Evolutionary conservation across 2,329 filamentous ascomycete genomes (phyloP).

Genomic region (Trichoderma gracile): DNA sequence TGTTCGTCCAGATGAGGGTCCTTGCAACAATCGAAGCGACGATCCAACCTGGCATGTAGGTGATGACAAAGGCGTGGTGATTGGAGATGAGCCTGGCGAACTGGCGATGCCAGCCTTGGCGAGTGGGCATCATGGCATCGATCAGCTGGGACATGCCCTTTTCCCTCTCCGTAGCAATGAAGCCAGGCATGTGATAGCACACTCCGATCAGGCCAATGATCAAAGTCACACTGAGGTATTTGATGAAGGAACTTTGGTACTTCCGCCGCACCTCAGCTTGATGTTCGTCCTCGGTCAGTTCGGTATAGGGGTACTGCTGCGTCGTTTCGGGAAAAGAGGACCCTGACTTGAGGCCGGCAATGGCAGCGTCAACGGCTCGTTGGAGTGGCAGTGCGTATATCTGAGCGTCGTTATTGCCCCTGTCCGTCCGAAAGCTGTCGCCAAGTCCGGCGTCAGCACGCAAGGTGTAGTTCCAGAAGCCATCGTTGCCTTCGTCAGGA

Average conservation of each 20-base stretch:
- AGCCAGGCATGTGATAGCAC: constrained; percentile 69
- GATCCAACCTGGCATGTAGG: constrained; percentile 54
- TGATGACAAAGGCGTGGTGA: constrained; percentile 66
- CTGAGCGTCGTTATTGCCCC: constrained; percentile 61
- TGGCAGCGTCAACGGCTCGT: constrained; percentile 65
- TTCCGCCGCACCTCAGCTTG: constrained; percentile 58
- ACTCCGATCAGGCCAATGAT: constrained; percentile 65
- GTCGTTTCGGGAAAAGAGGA: constrained; percentile 36
- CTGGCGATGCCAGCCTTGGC: constrained; percentile 51
- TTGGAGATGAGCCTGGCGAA: constrained; percentile 53
- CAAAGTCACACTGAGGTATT: constrained; percentile 66
- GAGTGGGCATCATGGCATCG: constrained; percentile 71
- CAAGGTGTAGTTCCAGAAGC: constrained; percentile 71
- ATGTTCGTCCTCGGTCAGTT: constrained; percentile 46
- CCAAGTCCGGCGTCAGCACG: constrained; percentile 62
- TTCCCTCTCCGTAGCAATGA: constrained; percentile 70
- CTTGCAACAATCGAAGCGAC: constrained; percentile 43
- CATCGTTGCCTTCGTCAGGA: constrained; percentile 56
- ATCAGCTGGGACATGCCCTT: constrained; percentile 71
- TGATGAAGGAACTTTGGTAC: constrained; percentile 65
- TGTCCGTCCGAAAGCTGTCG: constrained; percentile 55
- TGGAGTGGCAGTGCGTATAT: constrained; percentile 69
- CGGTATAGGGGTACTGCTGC: constrained; percentile 38
- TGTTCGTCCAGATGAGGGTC: constrained; percentile 41
- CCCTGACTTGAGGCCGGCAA: constrained; percentile 37